These are phyloP conservation scores for Trichosporon sp. DNA, from an alignment of 1,284 basidiomycete genomes.

Conservation along the genomic window DNA sequence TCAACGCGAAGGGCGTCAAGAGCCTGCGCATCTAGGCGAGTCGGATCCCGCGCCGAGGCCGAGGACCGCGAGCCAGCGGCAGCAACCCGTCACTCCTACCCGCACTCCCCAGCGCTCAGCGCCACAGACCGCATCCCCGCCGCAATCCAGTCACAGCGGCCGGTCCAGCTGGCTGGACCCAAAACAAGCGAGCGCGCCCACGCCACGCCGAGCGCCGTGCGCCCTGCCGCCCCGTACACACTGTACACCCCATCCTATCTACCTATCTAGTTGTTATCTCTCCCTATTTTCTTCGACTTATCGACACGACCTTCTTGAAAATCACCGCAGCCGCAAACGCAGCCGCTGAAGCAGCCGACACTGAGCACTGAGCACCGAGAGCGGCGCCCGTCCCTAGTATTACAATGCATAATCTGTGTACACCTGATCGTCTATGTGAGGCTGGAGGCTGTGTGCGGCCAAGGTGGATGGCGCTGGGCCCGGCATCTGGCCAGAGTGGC, in stretches of 20 bases:
- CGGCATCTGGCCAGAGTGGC: no score
- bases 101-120: neutral
- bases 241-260: neutral
- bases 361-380: no score
- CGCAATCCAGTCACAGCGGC: neutral
- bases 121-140: neutral
- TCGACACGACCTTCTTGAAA: neutral
- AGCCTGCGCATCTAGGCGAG: neutral
- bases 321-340: no score
- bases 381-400: no score
- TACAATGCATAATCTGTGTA: conserved; percentile 1
- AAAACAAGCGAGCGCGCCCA: no score
- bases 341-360: no score
- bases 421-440: neutral
- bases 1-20: conserved; percentile 14
- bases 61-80: no score
- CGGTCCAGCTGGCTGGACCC: neutral
- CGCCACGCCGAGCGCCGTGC: no score
- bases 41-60: neutral
- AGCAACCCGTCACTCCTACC: neutral
- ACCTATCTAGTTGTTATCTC: neutral
- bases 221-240: neutral
- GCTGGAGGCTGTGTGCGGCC: no score
- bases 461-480: no score
- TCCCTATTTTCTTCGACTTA: neutral